Conservation (phyloP, 306 rosid genomes). For the Pachyrhizus erosus region DNA sequence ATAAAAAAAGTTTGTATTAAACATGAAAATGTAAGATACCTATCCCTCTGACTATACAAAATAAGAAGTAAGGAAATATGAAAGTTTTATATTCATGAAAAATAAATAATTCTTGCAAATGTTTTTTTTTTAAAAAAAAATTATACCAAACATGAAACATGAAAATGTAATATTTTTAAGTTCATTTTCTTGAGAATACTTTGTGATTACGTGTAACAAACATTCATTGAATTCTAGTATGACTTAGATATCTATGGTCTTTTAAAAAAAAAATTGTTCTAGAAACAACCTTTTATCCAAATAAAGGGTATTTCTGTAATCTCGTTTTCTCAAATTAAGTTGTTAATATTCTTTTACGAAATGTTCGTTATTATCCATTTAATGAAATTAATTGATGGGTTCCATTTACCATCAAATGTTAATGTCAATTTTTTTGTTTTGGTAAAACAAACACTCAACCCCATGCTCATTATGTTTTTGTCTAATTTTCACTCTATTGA, state of each 20-base stretch:
- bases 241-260: neutral
- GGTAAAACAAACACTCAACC: neutral
- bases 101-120: too few species aligned
- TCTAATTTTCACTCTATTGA: conserved; percentile 34
- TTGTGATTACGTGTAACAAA: too few species aligned
- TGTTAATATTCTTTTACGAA: neutral
- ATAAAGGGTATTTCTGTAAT: neutral
- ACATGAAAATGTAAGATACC: too few species aligned
- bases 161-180: too few species aligned
- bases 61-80: too few species aligned
- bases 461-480: neutral
- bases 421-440: neutral
- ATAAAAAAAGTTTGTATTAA: too few species aligned
- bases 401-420: neutral
- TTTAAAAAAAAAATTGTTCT: neutral
- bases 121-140: too few species aligned
- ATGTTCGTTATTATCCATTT: neutral
- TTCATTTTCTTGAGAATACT: too few species aligned
- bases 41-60: too few species aligned
- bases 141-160: too few species aligned
- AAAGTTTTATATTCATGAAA: too few species aligned
- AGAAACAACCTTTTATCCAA: neutral
- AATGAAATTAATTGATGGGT: neutral
- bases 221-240: too few species aligned
- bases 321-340: neutral